Percentiles rank a stretch among this genome's conserved stretches.
Evolutionary conservation across 2,329 filamentous ascomycete species (phyloP).

Genomic region (Cytospora leucostoma): DNA sequence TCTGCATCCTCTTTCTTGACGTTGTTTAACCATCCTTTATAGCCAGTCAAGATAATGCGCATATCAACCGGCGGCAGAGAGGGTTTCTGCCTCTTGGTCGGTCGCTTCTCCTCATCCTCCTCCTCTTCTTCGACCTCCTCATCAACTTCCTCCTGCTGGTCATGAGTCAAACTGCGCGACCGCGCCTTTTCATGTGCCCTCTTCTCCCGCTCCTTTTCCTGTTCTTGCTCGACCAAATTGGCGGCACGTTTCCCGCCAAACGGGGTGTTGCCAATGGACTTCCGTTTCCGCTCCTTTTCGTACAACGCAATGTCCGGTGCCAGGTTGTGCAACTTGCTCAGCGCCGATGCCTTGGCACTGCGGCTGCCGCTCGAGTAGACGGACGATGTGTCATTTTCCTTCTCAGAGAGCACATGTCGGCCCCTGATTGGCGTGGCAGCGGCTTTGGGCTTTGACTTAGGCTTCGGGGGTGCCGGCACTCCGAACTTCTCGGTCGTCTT

Average conservation of each 20-base stretch:
- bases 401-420: slow-evolving; percentile 59
- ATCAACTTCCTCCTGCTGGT: slow-evolving; percentile 36
- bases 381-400: slow-evolving; percentile 83
- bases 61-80: slow-evolving; percentile 67
- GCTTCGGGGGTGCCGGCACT: slow-evolving; percentile 34
- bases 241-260: slow-evolving; percentile 67
- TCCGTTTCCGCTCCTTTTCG: slow-evolving; percentile 88
- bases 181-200: slow-evolving; percentile 35
- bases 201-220: slow-evolving; percentile 35
- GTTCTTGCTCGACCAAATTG: slow-evolving; percentile 57
- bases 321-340: slow-evolving; percentile 73
- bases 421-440: slow-evolving; percentile 44
- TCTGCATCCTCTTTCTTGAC: slow-evolving; percentile 76
- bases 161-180: slow-evolving; percentile 42
- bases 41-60: slow-evolving; percentile 80
- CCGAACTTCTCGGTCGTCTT: slow-evolving; percentile 39
- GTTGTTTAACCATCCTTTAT: slow-evolving; percentile 77
- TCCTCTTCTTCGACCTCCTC: slow-evolving; percentile 48
- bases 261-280: slow-evolving; percentile 48
- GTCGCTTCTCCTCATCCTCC: slow-evolving; percentile 49
- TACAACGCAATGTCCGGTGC: slow-evolving; percentile 87
- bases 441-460: slow-evolving; percentile 24
- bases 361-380: slow-evolving; percentile 69
- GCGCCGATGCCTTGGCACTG: slow-evolving; percentile 84
- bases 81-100: slow-evolving; percentile 64